Base-by-base conservation (phyloP, 805 yeast species). In the Saturnispora quitensis region DNA sequence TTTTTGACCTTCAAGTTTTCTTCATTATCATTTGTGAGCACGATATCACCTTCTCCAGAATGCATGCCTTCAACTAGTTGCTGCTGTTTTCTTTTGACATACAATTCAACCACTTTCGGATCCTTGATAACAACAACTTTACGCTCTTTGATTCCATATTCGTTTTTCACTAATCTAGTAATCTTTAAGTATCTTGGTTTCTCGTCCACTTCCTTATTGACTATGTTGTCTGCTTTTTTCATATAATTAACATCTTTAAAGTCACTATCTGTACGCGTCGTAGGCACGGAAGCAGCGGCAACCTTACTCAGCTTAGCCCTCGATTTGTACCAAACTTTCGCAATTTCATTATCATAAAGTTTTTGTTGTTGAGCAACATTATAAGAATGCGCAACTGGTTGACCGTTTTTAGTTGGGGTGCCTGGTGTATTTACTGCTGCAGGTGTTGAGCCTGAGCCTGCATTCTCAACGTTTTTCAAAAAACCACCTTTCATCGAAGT, bases 401-500 rank as follows among this genome's bases (percentile, higher is more conserved):
- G 51, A 58, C 75, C 74, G 49, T 69, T 70, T n/a, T 65, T 66
- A n/a, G 55, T 57, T 3, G 62, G 61, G 1, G 65, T 56, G 4
- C 25, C 28, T 10, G 50, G 43, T 33, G 47, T 45, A 17, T 27
- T 22, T 18, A 40, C 31, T 33, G 47, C 27, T 9, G 52, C 43
- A n/a, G 57, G 55, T 1, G 64, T 59, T 1, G 65, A 54, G 8
- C 59, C 46, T 1, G 51, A 51, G 2, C 55, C 51, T 5, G 57
- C 53, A 22, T 55, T 54, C 25, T 57, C 64, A 17, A 57, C 55
- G 49, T 56, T 62, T 42, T 58, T 63, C 34, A 66, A 63, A 67
- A 91, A 91, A 1, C 96, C 96, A 62, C 95, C 96, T 67, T 91
- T 93, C 88, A 91, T 95, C 0, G 97, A 88, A 0, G 97, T 86